A percentile compares a stretch with the other conserved stretches of the same genome.
Evolutionary conservation across 495 filamentous ascomycete genomes (phyloP).

Genomic region (Neurospora pannonica): DNA sequence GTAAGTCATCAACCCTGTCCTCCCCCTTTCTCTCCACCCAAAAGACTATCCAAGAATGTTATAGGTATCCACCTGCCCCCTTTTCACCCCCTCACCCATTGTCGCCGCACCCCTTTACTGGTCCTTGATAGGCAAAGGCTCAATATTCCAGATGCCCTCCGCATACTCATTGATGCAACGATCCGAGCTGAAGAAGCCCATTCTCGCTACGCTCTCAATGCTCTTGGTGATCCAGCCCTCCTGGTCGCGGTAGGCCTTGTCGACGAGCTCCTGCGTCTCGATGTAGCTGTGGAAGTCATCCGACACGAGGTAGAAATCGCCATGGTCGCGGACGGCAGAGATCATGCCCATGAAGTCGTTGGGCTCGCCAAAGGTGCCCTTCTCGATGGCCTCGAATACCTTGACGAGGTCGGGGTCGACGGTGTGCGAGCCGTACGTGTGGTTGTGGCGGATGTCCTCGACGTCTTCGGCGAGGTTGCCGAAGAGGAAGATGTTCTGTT

Average conservation of each 20-base stretch:
- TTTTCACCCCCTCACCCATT: not conserved
- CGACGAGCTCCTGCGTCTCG: constrained; percentile 79
- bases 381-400: constrained; percentile 77
- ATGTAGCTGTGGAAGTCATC: constrained; percentile 95
- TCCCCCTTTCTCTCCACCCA: not conserved
- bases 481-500: constrained; percentile 97
- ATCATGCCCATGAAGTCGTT: constrained; percentile 69
- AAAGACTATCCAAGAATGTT: not conserved
- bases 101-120: not conserved
- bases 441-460: constrained; percentile 86
- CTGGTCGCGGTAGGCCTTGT: constrained; percentile 81
- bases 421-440: constrained; percentile 69
- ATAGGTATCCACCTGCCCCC: not conserved
- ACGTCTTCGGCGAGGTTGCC: constrained; percentile 95
- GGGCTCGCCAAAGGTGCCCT: constrained; percentile 67
- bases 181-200: constrained; percentile 97
- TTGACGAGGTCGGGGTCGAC: constrained; percentile 64
- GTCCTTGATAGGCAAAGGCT: constrained; percentile 50
- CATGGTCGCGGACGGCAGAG: constrained; percentile 76
- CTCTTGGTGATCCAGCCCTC: constrained; percentile 86
- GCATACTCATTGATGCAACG: constrained; percentile 98
- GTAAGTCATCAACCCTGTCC: not conserved
- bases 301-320: constrained; percentile 94
- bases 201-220: constrained; percentile 74
- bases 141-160: constrained; percentile 91